These are phyloP conservation scores for Setaria viridis DNA, from an alignment of 202 grass and related monocot genomes.

Conservation along the genomic window DNA sequence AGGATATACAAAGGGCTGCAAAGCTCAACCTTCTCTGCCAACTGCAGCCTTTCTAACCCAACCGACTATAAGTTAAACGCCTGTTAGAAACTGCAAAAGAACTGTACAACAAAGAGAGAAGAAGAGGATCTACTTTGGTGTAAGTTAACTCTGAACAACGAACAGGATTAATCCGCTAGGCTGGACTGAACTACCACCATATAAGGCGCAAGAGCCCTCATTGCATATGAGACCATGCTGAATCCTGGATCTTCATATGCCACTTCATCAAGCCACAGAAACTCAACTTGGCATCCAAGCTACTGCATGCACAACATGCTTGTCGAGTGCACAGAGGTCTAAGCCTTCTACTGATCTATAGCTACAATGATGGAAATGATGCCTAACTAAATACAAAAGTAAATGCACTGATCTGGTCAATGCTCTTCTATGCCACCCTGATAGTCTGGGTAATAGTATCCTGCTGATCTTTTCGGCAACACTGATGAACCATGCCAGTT, in stretches of 20 bases:
- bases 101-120: constrained; percentile 60
- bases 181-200: constrained; percentile 48
- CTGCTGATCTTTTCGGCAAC: constrained; percentile 28
- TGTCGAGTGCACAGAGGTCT: constrained; percentile 52
- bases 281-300: constrained; percentile 45
- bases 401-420: constrained; percentile 45
- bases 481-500: constrained; percentile 32
- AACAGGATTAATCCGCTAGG: constrained; percentile 57
- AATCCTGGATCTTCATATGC: constrained; percentile 48
- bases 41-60: constrained; percentile 37
- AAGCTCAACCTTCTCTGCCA: constrained; percentile 48
- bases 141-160: constrained; percentile 56
- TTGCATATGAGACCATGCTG: constrained; percentile 52
- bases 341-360: constrained; percentile 43
- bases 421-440: constrained; percentile 27
- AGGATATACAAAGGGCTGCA: constrained; percentile 53
- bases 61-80: constrained; percentile 53
- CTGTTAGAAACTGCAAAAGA: constrained; percentile 53
- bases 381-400: constrained; percentile 43
- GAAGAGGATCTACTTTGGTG: constrained; percentile 55
- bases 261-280: constrained; percentile 57
- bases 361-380: constrained; percentile 35
- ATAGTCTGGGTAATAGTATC: constrained; percentile 28
- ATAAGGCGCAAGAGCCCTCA: constrained; percentile 36
- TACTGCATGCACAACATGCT: constrained; percentile 49